These are phyloP conservation scores for Kernera saxatilis DNA, from an alignment of 345 rosid genomes.

Conservation along the genomic window DNA sequence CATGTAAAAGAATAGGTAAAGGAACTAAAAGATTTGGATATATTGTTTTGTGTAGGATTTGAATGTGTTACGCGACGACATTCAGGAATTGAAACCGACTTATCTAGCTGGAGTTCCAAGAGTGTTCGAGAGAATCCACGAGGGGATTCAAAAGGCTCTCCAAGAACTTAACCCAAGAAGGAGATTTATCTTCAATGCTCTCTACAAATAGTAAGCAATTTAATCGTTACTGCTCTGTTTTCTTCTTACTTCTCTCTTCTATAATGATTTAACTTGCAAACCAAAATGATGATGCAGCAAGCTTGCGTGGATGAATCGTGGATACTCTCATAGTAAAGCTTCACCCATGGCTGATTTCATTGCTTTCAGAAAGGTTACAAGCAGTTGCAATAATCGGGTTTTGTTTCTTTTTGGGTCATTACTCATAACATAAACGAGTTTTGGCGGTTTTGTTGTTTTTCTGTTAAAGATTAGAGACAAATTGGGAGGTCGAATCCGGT, in stretches of 20 bases:
- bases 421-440: not conserved
- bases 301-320: slow-evolving; percentile 83
- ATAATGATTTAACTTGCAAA: not conserved
- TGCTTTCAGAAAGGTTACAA: slow-evolving; percentile 88
- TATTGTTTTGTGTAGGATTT: slow-evolving; percentile 47
- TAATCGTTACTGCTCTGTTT: slow-evolving; percentile 13
- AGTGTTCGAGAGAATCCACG: slow-evolving; percentile 82
- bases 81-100: slow-evolving; percentile 85
- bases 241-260: not conserved
- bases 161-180: slow-evolving; percentile 74
- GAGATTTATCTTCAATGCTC: slow-evolving; percentile 53
- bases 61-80: slow-evolving; percentile 73
- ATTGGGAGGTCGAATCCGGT: slow-evolving; percentile 81
- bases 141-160: slow-evolving; percentile 60
- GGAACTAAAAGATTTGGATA: not conserved
- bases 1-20: not conserved
- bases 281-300: slow-evolving; percentile 48
- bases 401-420: not conserved
- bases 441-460: not conserved
- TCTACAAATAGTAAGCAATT: slow-evolving; percentile 63
- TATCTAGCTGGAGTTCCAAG: slow-evolving; percentile 93
- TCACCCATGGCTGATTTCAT: slow-evolving; percentile 83
- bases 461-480: slow-evolving; percentile 67
- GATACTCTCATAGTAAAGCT: slow-evolving; percentile 71
- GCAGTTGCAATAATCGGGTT: not conserved